Percentiles rank a stretch among this genome's conserved stretches.
Conservation (phyloP, 1,284 basidiomycete species). For the Tremellales sp. region DNA sequence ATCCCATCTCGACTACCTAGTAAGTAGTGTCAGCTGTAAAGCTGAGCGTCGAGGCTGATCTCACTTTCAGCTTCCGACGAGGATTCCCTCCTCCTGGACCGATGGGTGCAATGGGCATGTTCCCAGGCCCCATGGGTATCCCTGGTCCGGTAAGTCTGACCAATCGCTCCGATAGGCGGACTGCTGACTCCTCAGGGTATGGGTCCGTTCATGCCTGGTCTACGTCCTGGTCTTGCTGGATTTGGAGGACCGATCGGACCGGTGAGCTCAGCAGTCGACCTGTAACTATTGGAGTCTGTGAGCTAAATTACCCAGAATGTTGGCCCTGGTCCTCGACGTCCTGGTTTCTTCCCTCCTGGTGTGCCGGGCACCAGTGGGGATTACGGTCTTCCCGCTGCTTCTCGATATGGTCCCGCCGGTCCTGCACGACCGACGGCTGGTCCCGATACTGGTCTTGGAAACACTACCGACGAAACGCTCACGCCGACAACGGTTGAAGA, state of each 20-base stretch:
- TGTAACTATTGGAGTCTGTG: neutral
- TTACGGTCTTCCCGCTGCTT: conserved; percentile 38
- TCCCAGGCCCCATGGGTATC: conserved; percentile 19
- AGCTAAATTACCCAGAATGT: conserved; percentile 22
- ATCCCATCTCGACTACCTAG: conserved; percentile 47
- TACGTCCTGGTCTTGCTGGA: conserved; percentile 43
- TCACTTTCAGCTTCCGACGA: conserved; percentile 35
- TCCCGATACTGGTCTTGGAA: conserved; percentile 32
- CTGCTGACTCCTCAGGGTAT: conserved; percentile 29
- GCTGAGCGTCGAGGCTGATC: neutral
- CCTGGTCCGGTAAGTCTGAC: conserved; percentile 38
- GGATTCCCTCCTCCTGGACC: conserved; percentile 40
- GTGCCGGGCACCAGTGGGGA: conserved; percentile 28
- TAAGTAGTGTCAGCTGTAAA: conserved; percentile 12
- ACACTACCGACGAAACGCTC: conserved; percentile 31
- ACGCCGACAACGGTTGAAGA: conserved; percentile 21
- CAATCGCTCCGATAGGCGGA: conserved; percentile 18
- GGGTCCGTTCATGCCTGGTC: conserved; percentile 43
- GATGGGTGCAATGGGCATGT: conserved; percentile 19
- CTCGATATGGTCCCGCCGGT: conserved; percentile 28
- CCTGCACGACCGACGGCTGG: conserved; percentile 12
- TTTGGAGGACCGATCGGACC: conserved; percentile 45
- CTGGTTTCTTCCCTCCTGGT: conserved; percentile 37
- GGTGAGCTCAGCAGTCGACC: no score
- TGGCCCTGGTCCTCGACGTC: conserved; percentile 31